These are phyloP conservation scores for Diplodia mutila DNA, from an alignment of 2,329 filamentous ascomycete species.

Conservation along the genomic window DNA sequence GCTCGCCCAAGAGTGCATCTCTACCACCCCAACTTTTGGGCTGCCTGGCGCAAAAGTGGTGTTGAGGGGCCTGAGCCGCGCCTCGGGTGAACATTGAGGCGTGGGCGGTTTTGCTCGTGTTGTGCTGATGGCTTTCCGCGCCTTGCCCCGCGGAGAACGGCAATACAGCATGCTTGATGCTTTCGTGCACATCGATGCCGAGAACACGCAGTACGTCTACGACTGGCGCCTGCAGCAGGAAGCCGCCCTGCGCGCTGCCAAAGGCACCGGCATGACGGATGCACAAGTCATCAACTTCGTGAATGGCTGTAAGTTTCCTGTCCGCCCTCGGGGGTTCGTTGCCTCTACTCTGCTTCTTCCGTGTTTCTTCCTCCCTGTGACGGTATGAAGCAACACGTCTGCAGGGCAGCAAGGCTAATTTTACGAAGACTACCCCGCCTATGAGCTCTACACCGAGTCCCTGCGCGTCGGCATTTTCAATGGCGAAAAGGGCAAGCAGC, in stretches of 20 bases:
- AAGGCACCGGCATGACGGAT: constrained; percentile 79
- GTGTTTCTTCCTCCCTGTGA: neutral
- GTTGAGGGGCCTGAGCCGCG: neutral
- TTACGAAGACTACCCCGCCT: constrained; percentile 51
- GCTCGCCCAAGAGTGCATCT: too few species aligned
- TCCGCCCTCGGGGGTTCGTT: too few species aligned
- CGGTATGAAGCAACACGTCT: neutral
- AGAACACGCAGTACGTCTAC: constrained; percentile 76
- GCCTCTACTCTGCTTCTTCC: neutral
- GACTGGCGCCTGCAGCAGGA: constrained; percentile 85
- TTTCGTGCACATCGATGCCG: constrained; percentile 71
- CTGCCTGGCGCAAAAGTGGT: neutral
- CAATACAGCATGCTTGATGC: constrained; percentile 57
- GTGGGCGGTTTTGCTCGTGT: neutral
- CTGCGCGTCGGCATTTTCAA: constrained; percentile 56
- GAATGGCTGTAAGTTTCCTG: constrained; percentile 50
- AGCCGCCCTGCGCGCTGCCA: constrained; percentile 65
- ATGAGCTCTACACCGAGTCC: constrained; percentile 58
- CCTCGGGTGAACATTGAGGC: neutral
- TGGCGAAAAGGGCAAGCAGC: constrained; percentile 49
- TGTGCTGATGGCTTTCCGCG: constrained; percentile 1
- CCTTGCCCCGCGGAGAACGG: neutral
- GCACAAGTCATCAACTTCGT: constrained; percentile 79
- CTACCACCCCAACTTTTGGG: neutral
- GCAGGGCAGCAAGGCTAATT: neutral